phyloP scores from a whole-genome alignment of 495 filamentous ascomycete species.

The Penicillium egyptiacum region DNA sequence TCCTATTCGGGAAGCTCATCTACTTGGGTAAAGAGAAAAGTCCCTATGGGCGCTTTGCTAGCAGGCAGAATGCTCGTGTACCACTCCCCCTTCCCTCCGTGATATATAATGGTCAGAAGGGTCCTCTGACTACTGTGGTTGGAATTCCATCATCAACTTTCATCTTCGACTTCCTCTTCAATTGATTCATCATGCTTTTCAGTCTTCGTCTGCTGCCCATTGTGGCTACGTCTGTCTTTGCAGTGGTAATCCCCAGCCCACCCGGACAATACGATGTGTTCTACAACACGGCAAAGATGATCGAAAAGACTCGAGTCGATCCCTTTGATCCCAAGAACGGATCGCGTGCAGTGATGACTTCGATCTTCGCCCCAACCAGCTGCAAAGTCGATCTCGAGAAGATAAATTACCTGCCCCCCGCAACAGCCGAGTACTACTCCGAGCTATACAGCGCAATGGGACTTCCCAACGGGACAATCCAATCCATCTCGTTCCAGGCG shows the following conservation, averaged over 20 bases:
- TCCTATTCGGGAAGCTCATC: not conserved
- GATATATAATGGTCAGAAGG: not conserved
- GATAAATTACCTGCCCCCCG: conserved; percentile 17
- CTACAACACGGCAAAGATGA: conserved; percentile 20
- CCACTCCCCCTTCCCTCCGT: no score
- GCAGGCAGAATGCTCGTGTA: no score
- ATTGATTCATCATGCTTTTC: conserved; percentile 1
- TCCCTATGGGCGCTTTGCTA: not conserved
- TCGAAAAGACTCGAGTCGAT: conserved; percentile 33
- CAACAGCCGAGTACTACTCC: conserved; percentile 15
- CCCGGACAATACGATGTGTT: conserved; percentile 26
- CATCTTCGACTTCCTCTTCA: not conserved
- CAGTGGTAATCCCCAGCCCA: conserved; percentile 8
- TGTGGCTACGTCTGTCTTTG: conserved; percentile 8
- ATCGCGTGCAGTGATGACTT: conserved; percentile 35
- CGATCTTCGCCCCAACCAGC: conserved; percentile 34
- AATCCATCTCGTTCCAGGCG: conserved; percentile 9
- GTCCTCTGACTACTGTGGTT: not conserved
- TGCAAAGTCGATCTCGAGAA: conserved; percentile 9
- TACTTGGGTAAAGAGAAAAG: not conserved
- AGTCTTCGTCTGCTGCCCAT: conserved; percentile 1
- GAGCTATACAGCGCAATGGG: conserved; percentile 23
- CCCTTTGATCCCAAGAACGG: conserved; percentile 30
- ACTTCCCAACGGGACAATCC: conserved; percentile 6
- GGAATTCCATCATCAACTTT: not conserved